These are phyloP conservation scores for Lycium barbarum DNA, from an alignment of 257 asterid genomes.

Conservation along the genomic window DNA sequence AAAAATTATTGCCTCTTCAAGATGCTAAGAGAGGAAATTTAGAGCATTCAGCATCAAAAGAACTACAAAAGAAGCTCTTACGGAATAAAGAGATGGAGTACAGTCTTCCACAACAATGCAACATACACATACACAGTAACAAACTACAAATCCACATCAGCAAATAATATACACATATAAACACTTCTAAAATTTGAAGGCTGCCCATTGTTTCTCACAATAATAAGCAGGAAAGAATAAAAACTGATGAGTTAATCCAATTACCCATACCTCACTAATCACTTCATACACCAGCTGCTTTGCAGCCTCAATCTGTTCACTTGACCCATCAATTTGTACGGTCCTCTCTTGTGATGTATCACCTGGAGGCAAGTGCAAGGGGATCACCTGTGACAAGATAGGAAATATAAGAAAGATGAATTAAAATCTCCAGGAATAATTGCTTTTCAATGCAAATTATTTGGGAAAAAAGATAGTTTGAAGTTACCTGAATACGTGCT, in stretches of 20 bases:
- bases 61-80: not conserved
- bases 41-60: not conserved
- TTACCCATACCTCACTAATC: slow-evolving; percentile 38
- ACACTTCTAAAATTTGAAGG: not conserved
- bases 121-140: not conserved
- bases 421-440: not conserved
- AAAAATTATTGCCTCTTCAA: not conserved
- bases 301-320: slow-evolving; percentile 42
- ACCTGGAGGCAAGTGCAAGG: slow-evolving; percentile 48
- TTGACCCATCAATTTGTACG: slow-evolving; percentile 41
- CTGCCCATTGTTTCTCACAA: not conserved
- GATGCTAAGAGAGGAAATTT: not conserved
- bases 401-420: not conserved
- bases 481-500: slow-evolving; percentile 92
- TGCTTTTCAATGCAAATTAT: not conserved
- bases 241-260: not conserved
- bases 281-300: slow-evolving; percentile 43
- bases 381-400: slow-evolving; percentile 28
- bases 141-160: slow-evolving; percentile 1
- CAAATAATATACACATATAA: slow-evolving; percentile 9
- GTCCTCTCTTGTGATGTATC: slow-evolving; percentile 41
- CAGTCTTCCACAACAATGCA: slow-evolving; percentile 11
- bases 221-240: not conserved
- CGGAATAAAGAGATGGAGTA: not conserved
- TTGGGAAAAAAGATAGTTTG: not conserved